Percentiles rank a stretch among this genome's conserved stretches.
phyloP scores from a whole-genome alignment of 2,329 filamentous ascomycete species.

The Cladosporium sphaerospermum region DNA sequence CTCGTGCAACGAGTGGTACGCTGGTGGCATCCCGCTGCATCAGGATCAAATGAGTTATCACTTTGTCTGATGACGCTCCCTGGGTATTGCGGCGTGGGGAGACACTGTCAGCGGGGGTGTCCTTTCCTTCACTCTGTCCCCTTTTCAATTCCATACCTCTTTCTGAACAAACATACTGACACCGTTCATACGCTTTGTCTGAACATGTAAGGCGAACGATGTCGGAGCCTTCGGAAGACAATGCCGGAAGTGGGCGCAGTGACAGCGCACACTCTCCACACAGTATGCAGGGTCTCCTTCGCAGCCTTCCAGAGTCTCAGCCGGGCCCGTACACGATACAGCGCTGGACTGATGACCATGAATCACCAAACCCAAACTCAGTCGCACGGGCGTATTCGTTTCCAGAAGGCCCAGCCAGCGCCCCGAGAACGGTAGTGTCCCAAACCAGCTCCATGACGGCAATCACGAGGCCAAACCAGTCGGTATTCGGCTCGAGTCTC shows the following conservation, averaged over 20 bases:
- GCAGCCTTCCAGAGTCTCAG: neutral
- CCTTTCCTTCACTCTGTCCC: neutral
- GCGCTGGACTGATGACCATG: neutral
- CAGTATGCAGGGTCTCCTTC: slow-evolving; percentile 4
- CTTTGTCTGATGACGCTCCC: neutral
- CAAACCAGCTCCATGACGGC: slow-evolving; percentile 1
- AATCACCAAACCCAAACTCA: neutral
- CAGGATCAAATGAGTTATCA: neutral
- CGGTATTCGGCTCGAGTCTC: neutral
- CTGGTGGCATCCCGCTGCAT: neutral
- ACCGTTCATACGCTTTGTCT: neutral
- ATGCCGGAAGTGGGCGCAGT: slow-evolving; percentile 10
- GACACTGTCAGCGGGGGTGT: neutral
- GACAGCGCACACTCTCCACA: slow-evolving; percentile 8
- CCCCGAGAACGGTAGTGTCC: neutral
- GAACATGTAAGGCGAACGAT: neutral
- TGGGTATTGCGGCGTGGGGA: neutral
- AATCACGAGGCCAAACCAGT: neutral
- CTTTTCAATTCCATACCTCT: neutral
- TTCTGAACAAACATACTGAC: neutral
- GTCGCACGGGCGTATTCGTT: neutral
- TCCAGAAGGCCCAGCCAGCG: slow-evolving; percentile 1
- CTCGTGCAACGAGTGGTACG: neutral
- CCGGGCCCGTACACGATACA: neutral
- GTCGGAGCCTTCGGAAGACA: slow-evolving; percentile 3